Base-by-base conservation (phyloP, 345 rosid genomes). In the Rhodamnia rubescens region DNA sequence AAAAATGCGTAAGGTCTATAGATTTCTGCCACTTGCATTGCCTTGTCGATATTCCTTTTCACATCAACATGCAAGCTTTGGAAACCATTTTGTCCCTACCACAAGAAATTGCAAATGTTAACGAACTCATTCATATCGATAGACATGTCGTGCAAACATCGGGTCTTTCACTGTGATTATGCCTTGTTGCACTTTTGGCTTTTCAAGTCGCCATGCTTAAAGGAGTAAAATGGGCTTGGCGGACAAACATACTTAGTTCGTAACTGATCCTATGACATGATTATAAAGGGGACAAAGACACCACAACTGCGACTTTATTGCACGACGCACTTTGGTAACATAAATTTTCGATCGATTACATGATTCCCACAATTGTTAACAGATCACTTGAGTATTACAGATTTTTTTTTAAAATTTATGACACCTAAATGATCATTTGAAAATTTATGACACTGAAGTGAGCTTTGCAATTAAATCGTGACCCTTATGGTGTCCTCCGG, bases 1-100 rank as follows among this genome's bases (percentile, higher is more conserved):
- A 90, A 91, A 88, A 90, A 91, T 78, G 89, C 56, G 82, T 88
- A 90, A 27, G 91, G 91, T 78, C 61, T 84, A 86, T 85, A 88
- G 26, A 90, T 89, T 11, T 91, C 90, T 40, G 86, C 88, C 80
- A 90, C 32, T 59, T 80, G 74, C 85, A 91, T 85, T 44, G 85
- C 90, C 29, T 82, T 83, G 7, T 83, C 87, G 58, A 88, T 84
- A 85, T 86, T 91, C 44, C 88, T 80, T 82, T 78, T 87, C 53
- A 90, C 54, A 51, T 88, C 86, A 7, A 24, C 83, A 24, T 84
- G 87, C 49, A 82, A 29, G 75, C 85, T 88, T 51, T 88, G 86
- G 54, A 88, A 85, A 24, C 57, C 14, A 53, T 85, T 81, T 50
- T 88, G 84, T 53, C 61, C 91, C 93, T 90, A 75, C 42, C 22